Percentiles rank a stretch among this genome's conserved stretches.
phyloP scores from a whole-genome alignment of 1,284 basidiomycete genomes.

The Rhodotorula sp. region DNA sequence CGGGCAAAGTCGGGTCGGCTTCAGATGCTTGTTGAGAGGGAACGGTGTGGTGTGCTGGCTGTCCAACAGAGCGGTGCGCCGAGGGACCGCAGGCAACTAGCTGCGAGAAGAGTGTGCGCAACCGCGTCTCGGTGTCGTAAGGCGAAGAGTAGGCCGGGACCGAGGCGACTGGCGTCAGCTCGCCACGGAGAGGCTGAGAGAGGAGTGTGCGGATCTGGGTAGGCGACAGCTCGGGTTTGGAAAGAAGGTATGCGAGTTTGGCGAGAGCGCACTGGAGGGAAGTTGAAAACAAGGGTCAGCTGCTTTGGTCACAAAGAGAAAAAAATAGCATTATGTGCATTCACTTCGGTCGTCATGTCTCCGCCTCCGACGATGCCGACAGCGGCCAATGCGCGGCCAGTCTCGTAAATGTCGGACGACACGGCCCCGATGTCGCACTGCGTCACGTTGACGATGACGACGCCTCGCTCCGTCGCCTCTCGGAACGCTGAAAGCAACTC shows the following conservation, averaged over 20 bases:
- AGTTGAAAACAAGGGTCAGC: too few species aligned
- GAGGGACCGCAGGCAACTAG: constrained; percentile 58
- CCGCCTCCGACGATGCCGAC: constrained; percentile 40
- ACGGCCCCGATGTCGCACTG: constrained; percentile 65
- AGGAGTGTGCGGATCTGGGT: constrained; percentile 73
- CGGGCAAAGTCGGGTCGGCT: constrained; percentile 22
- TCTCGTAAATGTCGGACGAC: constrained; percentile 61
- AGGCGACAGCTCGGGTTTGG: constrained; percentile 70
- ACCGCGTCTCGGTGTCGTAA: constrained; percentile 26
- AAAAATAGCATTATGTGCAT: constrained; percentile 19
- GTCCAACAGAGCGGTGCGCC: constrained; percentile 54
- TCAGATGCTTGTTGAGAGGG: not conserved
- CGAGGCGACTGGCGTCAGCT: constrained; percentile 62
- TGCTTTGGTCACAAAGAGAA: too few species aligned
- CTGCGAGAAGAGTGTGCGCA: constrained; percentile 42
- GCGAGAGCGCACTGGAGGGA: constrained; percentile 71
- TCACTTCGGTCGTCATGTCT: constrained; percentile 91
- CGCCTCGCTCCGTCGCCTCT: constrained; percentile 74
- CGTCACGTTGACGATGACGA: constrained; percentile 85
- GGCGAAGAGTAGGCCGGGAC: constrained; percentile 37
- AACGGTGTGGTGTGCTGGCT: constrained; percentile 52
- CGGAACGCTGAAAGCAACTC: constrained; percentile 60
- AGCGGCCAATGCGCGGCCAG: constrained; percentile 67
- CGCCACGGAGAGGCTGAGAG: constrained; percentile 75
- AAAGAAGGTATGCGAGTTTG: constrained; percentile 83